Base-by-base conservation (phyloP, 1,284 basidiomycete genomes). In the Moesziomyces aphidis region DNA sequence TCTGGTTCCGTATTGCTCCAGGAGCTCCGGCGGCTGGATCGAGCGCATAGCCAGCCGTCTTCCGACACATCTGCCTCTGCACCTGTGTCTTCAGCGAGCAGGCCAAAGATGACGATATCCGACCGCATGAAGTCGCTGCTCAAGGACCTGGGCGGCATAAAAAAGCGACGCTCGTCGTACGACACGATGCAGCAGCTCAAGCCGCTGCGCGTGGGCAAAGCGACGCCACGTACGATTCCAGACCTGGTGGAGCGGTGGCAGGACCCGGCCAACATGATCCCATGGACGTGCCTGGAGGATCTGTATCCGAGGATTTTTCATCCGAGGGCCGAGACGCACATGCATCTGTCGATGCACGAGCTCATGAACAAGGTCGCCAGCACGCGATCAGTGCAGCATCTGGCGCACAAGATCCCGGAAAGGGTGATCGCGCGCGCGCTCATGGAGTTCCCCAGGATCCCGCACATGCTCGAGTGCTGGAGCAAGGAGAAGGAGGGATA, bases 401-500 rank as follows among this genome's bases (percentile, higher is more conserved):
- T 73, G 19, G 13, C 13, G 17, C 31, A 21, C 9, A 60, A 56
- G 43, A n/a, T 63, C 53, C 56, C 61, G 48, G 64, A 61, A 17
- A 50, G 60, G 6, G 57, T 61, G 15, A 42, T 67, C 21, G 54
- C 59, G 17, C 24, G 70, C 19, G 64, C 70, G 36, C 22, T 73
- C 17, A 73, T 73, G 70, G 70, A 73, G 50, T 68, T 73, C 22
- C 70, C 70, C 3, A 49, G 70, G 7, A 24, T 73, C 1, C 70
- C 70, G 10, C 70, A 73, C 53, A 73, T 73, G 70, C 42, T 73
- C 39, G 50, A 57, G 21, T 57, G 64, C 54, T 73, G 70, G 70
- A 44, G 50, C 26, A 45, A 51, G 44, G 70, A 73, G 42, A 68
- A 50, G 55, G n/a, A 19, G n/a, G 57, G 60, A 42, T 73, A 61